phyloP scores from a whole-genome alignment of 495 filamentous ascomycete species.

The Daldinia concentrica region DNA sequence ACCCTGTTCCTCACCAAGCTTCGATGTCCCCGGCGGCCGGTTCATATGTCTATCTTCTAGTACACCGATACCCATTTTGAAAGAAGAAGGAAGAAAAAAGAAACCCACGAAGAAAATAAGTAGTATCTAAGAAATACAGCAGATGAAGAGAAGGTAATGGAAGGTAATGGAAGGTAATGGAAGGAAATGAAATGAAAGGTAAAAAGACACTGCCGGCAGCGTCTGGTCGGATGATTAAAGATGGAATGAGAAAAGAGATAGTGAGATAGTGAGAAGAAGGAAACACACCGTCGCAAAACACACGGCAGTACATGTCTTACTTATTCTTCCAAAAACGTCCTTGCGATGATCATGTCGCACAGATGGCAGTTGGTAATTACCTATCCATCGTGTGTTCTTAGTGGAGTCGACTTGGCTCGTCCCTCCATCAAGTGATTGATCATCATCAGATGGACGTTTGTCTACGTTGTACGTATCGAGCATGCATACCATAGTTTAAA shows the following conservation, averaged over 20 bases:
- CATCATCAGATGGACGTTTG: constrained; percentile 17
- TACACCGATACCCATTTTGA: constrained; percentile 40
- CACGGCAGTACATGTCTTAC: constrained; percentile 21
- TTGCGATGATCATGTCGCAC: constrained; percentile 23
- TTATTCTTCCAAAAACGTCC: constrained; percentile 13
- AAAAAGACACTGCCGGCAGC: constrained; percentile 39
- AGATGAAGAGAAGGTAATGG: constrained; percentile 9
- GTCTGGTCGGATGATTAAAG: constrained; percentile 13
- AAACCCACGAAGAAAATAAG: background rate
- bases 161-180: constrained; percentile 13
- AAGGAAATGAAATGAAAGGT: background rate
- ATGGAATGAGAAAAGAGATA: constrained; percentile 7
- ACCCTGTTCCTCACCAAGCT: constrained; percentile 31
- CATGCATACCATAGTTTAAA: too few relatives aligned
- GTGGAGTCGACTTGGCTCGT: constrained; percentile 2
- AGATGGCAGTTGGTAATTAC: constrained; percentile 19
- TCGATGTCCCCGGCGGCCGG: constrained; percentile 41
- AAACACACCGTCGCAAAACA: background rate
- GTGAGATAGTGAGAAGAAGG: constrained; percentile 7
- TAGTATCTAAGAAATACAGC: constrained; percentile 20
- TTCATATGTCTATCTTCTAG: constrained; percentile 37
- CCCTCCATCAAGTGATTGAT: constrained; percentile 33
- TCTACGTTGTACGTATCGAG: constrained; percentile 9
- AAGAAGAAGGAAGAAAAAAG: background rate
- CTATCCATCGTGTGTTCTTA: constrained; percentile 16